Conservation (phyloP, 495 filamentous ascomycete genomes). For the Penicillium cinerascens region DNA sequence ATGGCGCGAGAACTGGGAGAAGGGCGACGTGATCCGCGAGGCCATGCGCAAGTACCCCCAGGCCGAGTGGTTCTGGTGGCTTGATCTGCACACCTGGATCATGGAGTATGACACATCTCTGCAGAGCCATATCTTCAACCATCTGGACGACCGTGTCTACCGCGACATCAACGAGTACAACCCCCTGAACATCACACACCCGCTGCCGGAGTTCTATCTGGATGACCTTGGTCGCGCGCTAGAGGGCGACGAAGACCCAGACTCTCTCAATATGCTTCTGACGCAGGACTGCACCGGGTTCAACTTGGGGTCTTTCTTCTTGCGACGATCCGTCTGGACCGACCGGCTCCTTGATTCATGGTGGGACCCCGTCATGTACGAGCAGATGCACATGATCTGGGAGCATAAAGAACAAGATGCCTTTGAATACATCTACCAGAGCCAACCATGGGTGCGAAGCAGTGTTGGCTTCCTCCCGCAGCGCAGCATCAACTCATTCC, state of each 20-base stretch:
- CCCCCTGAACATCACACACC: constrained; percentile 89
- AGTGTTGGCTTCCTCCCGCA: constrained; percentile 88
- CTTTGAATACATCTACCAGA: constrained; percentile 84
- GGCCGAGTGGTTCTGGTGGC: constrained; percentile 99
- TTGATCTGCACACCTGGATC: constrained; percentile 95
- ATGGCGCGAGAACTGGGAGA: constrained; percentile 99
- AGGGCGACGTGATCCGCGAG: constrained; percentile 91
- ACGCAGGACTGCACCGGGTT: constrained; percentile 96
- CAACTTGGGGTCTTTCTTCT: constrained; percentile 94
- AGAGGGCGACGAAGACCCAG: constrained; percentile 65
- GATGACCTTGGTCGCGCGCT: constrained; percentile 67
- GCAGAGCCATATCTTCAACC: constrained; percentile 83
- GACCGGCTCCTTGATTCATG: constrained; percentile 92
- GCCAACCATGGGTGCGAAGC: constrained; percentile 89
- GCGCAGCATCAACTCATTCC: constrained; percentile 91
- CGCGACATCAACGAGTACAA: constrained; percentile 97
- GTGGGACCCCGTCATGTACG: constrained; percentile 98
- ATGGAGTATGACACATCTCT: constrained; percentile 95
- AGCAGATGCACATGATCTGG: constrained; percentile 99
- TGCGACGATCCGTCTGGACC: constrained; percentile 79
- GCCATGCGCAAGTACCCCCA: constrained; percentile 90
- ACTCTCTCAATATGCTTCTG: constrained; percentile 81
- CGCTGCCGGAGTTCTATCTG: constrained; percentile 66
- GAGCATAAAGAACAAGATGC: constrained; percentile 98
- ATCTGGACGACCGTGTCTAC: constrained; percentile 72